Conservation (phyloP, 805 yeast species). For the Metschnikowia arizonensis region DNA sequence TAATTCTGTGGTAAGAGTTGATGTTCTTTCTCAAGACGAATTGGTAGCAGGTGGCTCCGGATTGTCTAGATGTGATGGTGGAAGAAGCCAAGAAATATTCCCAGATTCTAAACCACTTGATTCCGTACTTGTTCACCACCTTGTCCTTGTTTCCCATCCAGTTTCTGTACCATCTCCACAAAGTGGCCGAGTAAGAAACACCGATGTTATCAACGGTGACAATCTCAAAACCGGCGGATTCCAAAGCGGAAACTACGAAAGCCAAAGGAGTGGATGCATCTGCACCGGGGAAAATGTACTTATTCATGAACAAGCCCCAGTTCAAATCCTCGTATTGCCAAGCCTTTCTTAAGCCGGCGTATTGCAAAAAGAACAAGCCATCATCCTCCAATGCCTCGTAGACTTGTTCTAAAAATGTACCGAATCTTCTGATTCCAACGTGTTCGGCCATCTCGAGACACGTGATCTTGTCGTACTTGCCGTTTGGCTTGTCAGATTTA, state of each 20-base stretch:
- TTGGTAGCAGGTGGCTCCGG: conserved; percentile 89
- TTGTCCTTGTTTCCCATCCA: conserved; percentile 82
- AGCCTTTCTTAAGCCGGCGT: conserved; percentile 83
- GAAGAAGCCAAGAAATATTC: conserved; percentile 83
- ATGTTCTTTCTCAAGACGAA: conserved; percentile 86
- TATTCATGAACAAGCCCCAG: conserved; percentile 96
- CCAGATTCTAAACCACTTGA: conserved; percentile 91
- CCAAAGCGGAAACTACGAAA: conserved; percentile 71
- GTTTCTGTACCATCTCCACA: conserved; percentile 93
- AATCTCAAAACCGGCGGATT: conserved; percentile 82
- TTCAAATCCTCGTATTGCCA: conserved; percentile 94
- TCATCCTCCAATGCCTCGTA: conserved; percentile 87
- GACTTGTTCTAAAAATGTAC: conserved; percentile 72
- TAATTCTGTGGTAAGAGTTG: conserved; percentile 78
- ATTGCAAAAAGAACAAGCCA: conserved; percentile 81
- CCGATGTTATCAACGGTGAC: conserved; percentile 84
- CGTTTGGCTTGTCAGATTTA: conserved; percentile 44
- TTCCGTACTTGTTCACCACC: conserved; percentile 75
- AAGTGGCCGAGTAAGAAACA: conserved; percentile 85
- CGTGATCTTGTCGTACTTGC: conserved; percentile 75
- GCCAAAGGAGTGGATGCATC: conserved; percentile 94
- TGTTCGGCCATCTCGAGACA: conserved; percentile 96
- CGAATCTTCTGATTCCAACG: conserved; percentile 85
- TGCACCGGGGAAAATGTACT: conserved; percentile 95
- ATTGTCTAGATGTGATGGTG: conserved; percentile 84